phyloP scores from a whole-genome alignment of 75 land plant genomes.

The Picea glauca region DNA sequence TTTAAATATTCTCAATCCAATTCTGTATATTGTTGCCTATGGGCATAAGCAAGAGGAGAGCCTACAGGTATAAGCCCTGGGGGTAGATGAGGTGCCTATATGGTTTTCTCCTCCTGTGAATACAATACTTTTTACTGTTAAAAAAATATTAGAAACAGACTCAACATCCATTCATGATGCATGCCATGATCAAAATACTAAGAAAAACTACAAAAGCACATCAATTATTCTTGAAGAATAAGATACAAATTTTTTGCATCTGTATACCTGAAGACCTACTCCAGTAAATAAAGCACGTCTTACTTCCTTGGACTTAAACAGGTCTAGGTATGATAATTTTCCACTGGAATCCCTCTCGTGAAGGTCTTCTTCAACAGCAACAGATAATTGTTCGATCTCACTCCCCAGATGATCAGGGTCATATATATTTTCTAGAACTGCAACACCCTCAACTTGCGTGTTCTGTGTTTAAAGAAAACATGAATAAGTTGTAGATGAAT shows the following conservation, averaged over 20 bases:
- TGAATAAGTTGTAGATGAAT: background rate
- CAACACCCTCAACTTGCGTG: conserved; percentile 46
- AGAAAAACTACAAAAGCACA: background rate
- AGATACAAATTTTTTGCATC: too few species aligned
- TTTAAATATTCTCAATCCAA: too few species aligned
- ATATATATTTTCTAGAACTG: conserved; percentile 75
- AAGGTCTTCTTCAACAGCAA: conserved; percentile 43
- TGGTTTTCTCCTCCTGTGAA: too few species aligned
- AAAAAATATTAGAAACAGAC: background rate
- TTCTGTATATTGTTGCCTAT: too few species aligned
- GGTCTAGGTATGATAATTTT: conserved; percentile 34
- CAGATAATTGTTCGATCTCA: conserved; percentile 62
- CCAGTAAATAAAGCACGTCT: conserved; percentile 84
- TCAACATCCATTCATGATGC: background rate
- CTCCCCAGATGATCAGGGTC: conserved; percentile 55
- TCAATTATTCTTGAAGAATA: background rate
- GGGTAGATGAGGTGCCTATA: too few species aligned
- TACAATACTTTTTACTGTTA: too few species aligned
- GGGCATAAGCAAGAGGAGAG: too few species aligned
- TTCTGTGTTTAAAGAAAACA: conserved; percentile 32
- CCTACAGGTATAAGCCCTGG: too few species aligned
- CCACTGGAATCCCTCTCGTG: conserved; percentile 17
- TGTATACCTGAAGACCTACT: conserved; percentile 86
- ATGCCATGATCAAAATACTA: background rate
- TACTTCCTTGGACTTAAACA: conserved; percentile 67